Conservation (phyloP, 192 early-diverging fungal genomes). For the Piromyces finnis region DNA sequence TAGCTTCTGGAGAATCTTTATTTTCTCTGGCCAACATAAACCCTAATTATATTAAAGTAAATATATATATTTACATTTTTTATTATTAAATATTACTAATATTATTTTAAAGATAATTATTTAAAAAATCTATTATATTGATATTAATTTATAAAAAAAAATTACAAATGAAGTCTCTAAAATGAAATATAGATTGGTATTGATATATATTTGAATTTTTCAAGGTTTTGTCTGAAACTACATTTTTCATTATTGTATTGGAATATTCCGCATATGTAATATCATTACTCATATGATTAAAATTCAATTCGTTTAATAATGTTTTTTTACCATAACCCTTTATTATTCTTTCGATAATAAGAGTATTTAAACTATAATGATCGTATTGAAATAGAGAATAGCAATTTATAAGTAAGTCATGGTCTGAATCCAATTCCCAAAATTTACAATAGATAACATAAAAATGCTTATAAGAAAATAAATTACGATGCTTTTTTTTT, state of each 20-base stretch:
- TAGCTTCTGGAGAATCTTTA: conserved; percentile 37
- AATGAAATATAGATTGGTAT: conserved; percentile 9
- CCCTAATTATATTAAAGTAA: conserved; percentile 9
- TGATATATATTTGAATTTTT: neutral
- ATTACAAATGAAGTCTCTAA: conserved; percentile 55
- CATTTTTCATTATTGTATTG: neutral
- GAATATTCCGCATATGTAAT: neutral
- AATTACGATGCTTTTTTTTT: conserved; percentile 39
- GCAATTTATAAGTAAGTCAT: conserved; percentile 58
- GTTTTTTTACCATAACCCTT: conserved; percentile 27
- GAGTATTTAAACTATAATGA: conserved; percentile 41
- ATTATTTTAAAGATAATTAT: too few species aligned
- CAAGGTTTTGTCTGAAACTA: neutral
- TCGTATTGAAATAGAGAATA: conserved; percentile 57
- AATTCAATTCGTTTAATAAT: neutral
- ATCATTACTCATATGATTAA: neutral
- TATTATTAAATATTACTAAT: neutral
- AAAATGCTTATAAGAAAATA: conserved; percentile 94
- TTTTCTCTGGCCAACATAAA: conserved; percentile 66
- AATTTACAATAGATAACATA: conserved; percentile 89
- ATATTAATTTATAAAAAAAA: neutral
- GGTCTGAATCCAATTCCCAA: conserved; percentile 82
- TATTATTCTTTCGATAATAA: conserved; percentile 56
- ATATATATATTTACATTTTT: neutral
- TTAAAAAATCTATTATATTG: too few species aligned